Evolutionary conservation across 2,329 filamentous ascomycete genomes (phyloP), one percentile per base, ranked within the genome.

Genomic region (Diaporthe australafricana): DNA sequence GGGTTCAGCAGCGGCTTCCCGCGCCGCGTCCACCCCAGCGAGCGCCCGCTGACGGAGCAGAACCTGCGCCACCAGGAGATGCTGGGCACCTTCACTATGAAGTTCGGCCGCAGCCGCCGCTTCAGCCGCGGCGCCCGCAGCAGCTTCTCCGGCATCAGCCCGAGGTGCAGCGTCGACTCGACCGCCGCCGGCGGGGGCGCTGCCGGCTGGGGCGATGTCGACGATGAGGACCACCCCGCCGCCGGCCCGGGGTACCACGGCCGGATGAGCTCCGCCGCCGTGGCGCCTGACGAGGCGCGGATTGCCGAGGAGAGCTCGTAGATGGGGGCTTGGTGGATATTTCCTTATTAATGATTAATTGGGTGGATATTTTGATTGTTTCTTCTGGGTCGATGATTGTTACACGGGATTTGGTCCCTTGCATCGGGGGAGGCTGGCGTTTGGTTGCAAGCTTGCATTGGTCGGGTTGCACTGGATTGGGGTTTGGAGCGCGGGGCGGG

Each of bases 61-160:
- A 86, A 87, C 77, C 79, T 86, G 22, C 79, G 81, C 69, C 83
- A 87, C 75, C 85, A 86, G 76, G 83, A 86, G 78, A 80, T 85
- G 77, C 80, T 87, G 47, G 80, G 80, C 71, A 78, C 82, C 70
- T 87, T 85, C 79, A 83, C 80, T 70, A 83, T 85, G 77, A 83
- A 81, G 14, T 87, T 87, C 74, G 86, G 86, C 48, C 75, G 79
- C 75, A 74, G 78, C 55, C 63, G 77, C 32, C 45, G 27, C 25
- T 20, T 20, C 14, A 75, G 47, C 62, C 35, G 27, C 67, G 74
- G 50, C 16, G 68, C 45, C 22, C 53, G 62, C 8, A 53, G 50
- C 20, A 81, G 78, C 74, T 65, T 53, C 67, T 73, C 74, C 25
- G 82, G 81, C 66, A 77, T 87, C 75, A 86, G 85, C 76, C 85